Conservation (phyloP, 805 yeast species). For the Ogataea dorogensis region DNA sequence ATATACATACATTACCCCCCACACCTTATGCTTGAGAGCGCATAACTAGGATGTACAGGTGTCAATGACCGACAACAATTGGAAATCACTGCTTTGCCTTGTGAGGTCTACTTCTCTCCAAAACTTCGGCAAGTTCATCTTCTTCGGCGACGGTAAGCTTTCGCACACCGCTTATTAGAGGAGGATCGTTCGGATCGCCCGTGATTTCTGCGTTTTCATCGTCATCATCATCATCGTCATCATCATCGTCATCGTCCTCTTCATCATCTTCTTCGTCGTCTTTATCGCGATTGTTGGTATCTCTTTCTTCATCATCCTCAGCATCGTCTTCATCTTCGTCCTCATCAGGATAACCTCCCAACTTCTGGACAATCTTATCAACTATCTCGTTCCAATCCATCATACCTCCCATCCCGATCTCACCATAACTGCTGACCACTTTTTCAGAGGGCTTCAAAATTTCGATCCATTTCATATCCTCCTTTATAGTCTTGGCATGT, state of each 20-base stretch:
- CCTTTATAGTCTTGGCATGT: constrained; percentile 51
- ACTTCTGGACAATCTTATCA: constrained; percentile 48
- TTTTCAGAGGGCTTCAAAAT: constrained; percentile 58
- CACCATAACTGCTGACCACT: constrained; percentile 53
- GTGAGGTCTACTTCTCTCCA: constrained; percentile 7
- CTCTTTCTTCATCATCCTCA: constrained; percentile 34
- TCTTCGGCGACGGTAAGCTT: constrained; percentile 35
- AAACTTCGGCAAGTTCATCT: constrained; percentile 25
- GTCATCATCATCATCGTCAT: constrained; percentile 44
- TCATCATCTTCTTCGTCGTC: constrained; percentile 27
- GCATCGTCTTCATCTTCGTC: constrained; percentile 53
- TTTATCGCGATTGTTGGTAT: constrained; percentile 32
- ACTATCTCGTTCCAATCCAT: constrained; percentile 67
- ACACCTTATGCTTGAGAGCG: too few species aligned
- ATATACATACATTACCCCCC: neutral
- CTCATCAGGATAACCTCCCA: constrained; percentile 52
- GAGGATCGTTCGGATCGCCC: constrained; percentile 22
- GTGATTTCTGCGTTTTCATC: constrained; percentile 32
- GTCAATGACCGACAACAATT: neutral
- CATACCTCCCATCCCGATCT: constrained; percentile 68
- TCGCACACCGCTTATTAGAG: constrained; percentile 22
- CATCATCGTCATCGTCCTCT: constrained; percentile 45
- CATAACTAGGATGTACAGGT: neutral
- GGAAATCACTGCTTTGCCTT: constrained; percentile 1
- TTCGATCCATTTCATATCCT: constrained; percentile 64